Conservation (phyloP, 305 asterid genomes). For the Solanum hybrid region DNA sequence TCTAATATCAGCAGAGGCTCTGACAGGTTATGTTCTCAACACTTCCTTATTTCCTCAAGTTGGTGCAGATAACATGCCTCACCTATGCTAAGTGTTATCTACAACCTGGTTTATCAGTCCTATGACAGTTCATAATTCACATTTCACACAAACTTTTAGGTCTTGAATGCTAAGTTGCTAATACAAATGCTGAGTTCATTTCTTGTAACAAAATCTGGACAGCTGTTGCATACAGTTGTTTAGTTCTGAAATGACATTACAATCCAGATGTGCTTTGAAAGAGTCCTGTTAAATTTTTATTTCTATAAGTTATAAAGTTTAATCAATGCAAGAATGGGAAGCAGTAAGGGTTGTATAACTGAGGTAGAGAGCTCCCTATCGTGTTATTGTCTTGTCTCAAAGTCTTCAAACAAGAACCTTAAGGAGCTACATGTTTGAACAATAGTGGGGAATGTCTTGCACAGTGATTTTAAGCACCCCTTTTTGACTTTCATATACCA, state of each 20-base stretch:
- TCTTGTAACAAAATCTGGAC: background rate
- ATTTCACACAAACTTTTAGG: background rate
- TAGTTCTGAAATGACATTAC: background rate
- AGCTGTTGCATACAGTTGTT: background rate
- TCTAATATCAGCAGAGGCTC: slow-evolving; percentile 70
- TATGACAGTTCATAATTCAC: background rate
- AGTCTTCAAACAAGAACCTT: slow-evolving; percentile 1
- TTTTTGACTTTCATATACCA: background rate
- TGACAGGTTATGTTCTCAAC: slow-evolving; percentile 39
- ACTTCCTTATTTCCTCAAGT: background rate
- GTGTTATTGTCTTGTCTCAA: background rate
- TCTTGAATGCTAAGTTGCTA: background rate
- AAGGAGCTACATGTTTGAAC: background rate
- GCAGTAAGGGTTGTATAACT: background rate
- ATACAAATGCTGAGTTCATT: background rate
- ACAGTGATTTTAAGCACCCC: background rate
- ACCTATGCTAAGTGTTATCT: background rate
- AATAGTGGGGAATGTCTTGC: background rate
- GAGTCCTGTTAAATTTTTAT: background rate
- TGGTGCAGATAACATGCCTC: background rate
- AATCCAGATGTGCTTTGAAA: background rate
- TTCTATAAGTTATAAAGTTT: background rate
- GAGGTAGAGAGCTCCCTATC: background rate
- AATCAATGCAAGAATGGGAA: background rate
- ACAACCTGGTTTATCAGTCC: background rate